These are phyloP conservation scores for Calonectria hongkongensis DNA, from an alignment of 2,329 filamentous ascomycete species.

Conservation along the genomic window DNA sequence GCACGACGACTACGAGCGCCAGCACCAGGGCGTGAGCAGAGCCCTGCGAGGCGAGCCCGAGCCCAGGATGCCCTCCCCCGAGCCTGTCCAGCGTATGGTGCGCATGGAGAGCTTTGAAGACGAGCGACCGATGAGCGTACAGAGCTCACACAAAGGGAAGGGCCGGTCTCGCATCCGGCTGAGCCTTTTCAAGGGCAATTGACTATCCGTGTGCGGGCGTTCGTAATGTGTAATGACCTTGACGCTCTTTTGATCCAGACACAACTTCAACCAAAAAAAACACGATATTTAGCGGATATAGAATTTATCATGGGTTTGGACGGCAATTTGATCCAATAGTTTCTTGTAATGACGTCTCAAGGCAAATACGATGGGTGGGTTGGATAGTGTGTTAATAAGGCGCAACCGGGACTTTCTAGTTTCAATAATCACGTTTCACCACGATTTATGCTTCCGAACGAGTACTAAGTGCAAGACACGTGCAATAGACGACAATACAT, in stretches of 20 bases:
- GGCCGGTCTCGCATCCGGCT: conserved; percentile 33
- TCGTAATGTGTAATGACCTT: conserved; percentile 38
- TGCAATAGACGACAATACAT: neutral
- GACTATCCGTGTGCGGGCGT: conserved; percentile 28
- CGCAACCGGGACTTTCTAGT: neutral
- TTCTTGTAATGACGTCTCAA: conserved; percentile 9
- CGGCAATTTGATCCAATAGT: conserved; percentile 18
- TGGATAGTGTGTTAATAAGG: neutral
- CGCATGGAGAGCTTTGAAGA: conserved; percentile 39
- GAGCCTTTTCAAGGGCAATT: conserved; percentile 41
- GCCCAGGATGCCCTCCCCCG: conserved; percentile 31
- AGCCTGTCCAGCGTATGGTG: conserved; percentile 37
- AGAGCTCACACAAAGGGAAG: conserved; percentile 39
- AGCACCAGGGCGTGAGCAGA: conserved; percentile 36
- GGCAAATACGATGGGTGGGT: conserved; percentile 11
- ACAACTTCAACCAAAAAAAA: neutral
- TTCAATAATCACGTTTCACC: neutral
- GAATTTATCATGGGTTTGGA: conserved; percentile 2
- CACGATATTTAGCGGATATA: conserved; percentile 33
- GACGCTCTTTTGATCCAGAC: conserved; percentile 13
- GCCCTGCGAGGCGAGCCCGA: conserved; percentile 37
- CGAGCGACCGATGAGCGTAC: conserved; percentile 35
- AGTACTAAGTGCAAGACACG: neutral
- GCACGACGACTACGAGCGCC: conserved; percentile 41
- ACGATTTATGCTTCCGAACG: neutral